Evolutionary conservation across 2,329 filamentous ascomycete species (phyloP), one percentile per base, ranked within the genome.

Genomic region (Alternaria dauci): DNA sequence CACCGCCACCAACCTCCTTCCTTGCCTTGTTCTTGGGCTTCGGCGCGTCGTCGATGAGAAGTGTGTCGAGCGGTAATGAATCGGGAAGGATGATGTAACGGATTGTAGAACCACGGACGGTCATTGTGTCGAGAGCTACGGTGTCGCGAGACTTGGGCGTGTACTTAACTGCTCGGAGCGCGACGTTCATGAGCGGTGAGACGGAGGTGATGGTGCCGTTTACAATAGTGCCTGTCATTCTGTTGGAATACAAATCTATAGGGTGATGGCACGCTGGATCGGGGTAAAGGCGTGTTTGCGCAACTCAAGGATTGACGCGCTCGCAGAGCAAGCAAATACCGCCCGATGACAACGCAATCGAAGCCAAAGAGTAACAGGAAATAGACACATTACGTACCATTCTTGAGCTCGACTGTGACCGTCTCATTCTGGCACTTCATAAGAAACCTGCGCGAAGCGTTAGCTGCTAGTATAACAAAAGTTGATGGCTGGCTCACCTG

Each of bases 361-460:
- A 8, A 18, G 14, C 20, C 25, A 23, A 26, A 43, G 48, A 43
- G 25, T 42, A 26, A 28, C 46, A 41, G 38, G 28, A 59, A 43
- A 30, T 43, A 32, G 23, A 47, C 3, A 41, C 25, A 32, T 9
- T 11, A 44, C 80, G 46, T 84, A 95, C 94, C 95, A 87, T 98
- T 98, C 82, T 99, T 99, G 71, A 99, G 86, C 82, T 99, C 95
- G 80, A 99, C 92, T 44, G 94, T 98, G 75, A 98, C 95, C 75
- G 95, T 97, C 85, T 99, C 95, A 81, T 97, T 98, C 81, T 92
- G 89, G 82, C 94, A 98, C 86, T 99, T 99, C 94, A 98, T 98
- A 73, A 99, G 86, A 81, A 99, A 99, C 80, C 95, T 98, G 63
- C 53, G 47, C 50, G 50, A 58, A 61, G 42, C 48, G 58, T 75